Evolutionary conservation across 139 green algal species (phyloP), one percentile per base, ranked within the genome.

Genomic region (Chlamydomonas incerta): DNA sequence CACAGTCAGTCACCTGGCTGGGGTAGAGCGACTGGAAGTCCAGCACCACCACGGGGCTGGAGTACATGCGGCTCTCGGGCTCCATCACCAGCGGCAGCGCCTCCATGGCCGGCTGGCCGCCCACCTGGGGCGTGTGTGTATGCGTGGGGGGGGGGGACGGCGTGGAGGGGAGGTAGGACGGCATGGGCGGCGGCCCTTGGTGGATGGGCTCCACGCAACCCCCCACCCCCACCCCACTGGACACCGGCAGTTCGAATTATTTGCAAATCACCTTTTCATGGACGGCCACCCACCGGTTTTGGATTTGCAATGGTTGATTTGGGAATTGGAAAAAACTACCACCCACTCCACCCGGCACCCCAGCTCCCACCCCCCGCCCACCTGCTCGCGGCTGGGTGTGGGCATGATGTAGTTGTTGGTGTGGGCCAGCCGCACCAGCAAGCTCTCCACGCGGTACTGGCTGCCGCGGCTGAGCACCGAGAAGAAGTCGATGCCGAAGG

Each of bases 1-100:
- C 8, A 13, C 60, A 4, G 14, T 20, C 60, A 34, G 14, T 2
- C 60, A 33, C 60, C 60, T 73, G 93, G 58, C 94, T 98, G 37
- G 97, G 97, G 91, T 99, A 99, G 23, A 99, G 96, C 17, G 91
- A 96, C 92, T 99, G 97, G 88, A 99, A 99, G 91, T 99, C 97
- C 79, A 99, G 93, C 65, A 99, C 97, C 28, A 98, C 87, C 21
- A 97, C 92, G 5, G 97, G 97, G 82, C 91, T 90, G 23, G 83
- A 87, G 92, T 99, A 98, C 46, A 99, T 81, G 34, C 92, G 79
- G 34, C 83, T 95, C 89, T 97, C 90, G 4, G 97, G 97, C 92
- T 99, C 97, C 94, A 99, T 98, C 0, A 99, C 96, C n/a, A 99
- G 93, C 3, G 97, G 97, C 1, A 98, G 83, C 17, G 86, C 89